Evolutionary conservation across 78 protist genomes (phyloP), one percentile per base, ranked within the genome.

Genomic region (Monocercomonoides exilis): DNA sequence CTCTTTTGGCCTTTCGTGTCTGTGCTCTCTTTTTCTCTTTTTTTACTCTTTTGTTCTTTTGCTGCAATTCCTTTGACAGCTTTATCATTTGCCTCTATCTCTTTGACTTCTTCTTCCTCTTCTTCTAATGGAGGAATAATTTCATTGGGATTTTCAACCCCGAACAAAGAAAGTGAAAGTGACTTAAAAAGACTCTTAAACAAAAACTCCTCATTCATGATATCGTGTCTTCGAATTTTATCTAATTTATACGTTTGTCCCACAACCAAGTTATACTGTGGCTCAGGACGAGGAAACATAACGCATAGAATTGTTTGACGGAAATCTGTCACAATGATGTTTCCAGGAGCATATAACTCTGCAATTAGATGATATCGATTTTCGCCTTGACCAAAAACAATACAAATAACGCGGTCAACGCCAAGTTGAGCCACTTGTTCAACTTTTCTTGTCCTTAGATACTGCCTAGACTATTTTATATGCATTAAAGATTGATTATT

Each of bases 351-450:
- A 21, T 79, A 79, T 6, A 79, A 41, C 21, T 79, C 82, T 33
- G 36, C 21, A 41, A 79, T 79, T 29, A 79, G 43, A 79, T 79
- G 5, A 21, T 21, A 6, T 33, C 11, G 21, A 41, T 6, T 33
- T 33, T 79, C 82, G 4, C 82, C 82, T 21, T 6, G 43, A 32
- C 82, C 82, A 6, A 79, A 79, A 33, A 21, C 21, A 29, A 79
- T 38, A 6, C 21, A 21, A 32, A 79, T 41, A 21, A 79, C 11
- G 6, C 82, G 4, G 36, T 79, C 82, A 4, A 79, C 82, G 36
- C 82, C 82, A 21, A 79, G 42, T 21, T 79, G 82, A 5, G 6
- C 5, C 42, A 79, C 82, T 6, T 79, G 82, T 79, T 79, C 82
- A 32, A 79, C 45, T 79, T 21, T 79, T 32, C 82, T 33, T 33